Evolutionary conservation across 2,329 filamentous ascomycete species (phyloP).

Genomic region (Exophiala dermatitidis): DNA sequence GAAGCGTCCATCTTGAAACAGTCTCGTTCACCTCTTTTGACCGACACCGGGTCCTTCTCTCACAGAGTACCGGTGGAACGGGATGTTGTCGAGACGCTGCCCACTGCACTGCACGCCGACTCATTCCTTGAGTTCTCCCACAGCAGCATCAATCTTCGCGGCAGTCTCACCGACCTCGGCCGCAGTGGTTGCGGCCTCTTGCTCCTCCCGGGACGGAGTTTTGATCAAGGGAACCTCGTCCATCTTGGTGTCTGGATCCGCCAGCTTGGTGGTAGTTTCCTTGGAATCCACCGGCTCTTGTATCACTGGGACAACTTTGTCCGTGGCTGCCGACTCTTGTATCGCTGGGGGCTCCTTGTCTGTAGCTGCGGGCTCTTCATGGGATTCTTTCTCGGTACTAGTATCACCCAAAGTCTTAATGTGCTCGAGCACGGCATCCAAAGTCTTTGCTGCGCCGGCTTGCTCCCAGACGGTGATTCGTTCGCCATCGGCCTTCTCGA

Average conservation of each 20-base stretch:
- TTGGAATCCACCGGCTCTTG: no score
- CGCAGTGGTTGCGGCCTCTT: slow-evolving; percentile 21
- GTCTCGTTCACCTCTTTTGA: no score
- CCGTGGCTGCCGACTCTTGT: no score
- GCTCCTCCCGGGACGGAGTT: slow-evolving; percentile 18
- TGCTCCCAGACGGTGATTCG: slow-evolving; percentile 60
- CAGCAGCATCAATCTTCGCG: slow-evolving; percentile 17
- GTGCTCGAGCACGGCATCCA: slow-evolving; percentile 67
- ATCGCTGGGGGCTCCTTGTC: slow-evolving; percentile 7
- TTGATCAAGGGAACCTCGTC: slow-evolving; percentile 21
- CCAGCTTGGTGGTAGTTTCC: slow-evolving; percentile 4
- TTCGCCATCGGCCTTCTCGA: slow-evolving; percentile 70
- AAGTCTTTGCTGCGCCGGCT: slow-evolving; percentile 70
- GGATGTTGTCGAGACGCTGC: no score
- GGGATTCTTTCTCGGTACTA: slow-evolving; percentile 12
- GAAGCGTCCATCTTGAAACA: no score
- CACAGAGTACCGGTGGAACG: no score
- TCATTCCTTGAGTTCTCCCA: slow-evolving; percentile 9
- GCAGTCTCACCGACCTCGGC: slow-evolving; percentile 24
- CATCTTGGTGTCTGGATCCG: slow-evolving; percentile 20
- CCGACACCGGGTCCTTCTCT: no score
- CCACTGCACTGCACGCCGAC: no score
- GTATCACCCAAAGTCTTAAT: slow-evolving; percentile 18
- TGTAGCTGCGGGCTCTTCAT: slow-evolving; percentile 8
- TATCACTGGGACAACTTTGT: no score